These are phyloP conservation scores for Neurospora hispaniola DNA, from an alignment of 495 filamentous ascomycete species.

Conservation along the genomic window DNA sequence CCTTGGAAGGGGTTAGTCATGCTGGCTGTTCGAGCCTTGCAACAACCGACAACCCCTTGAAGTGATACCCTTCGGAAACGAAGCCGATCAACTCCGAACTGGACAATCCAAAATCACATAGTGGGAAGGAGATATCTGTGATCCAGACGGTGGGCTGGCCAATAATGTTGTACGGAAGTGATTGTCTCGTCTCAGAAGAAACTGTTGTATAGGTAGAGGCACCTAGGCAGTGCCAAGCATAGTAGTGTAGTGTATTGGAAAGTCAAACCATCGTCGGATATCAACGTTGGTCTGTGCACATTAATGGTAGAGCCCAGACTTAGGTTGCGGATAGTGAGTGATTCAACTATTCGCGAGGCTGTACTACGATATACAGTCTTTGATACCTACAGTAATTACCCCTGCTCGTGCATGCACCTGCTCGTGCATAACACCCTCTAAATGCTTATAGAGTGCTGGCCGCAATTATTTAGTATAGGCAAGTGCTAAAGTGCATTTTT, in stretches of 20 bases:
- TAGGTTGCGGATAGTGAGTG: not conserved
- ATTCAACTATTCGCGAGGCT: not conserved
- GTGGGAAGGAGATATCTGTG: not conserved
- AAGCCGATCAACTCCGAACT: not conserved
- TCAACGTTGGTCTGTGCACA: not conserved
- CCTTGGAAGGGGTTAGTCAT: not conserved
- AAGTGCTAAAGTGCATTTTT: no score
- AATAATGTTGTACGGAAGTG: not conserved
- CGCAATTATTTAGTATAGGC: no score
- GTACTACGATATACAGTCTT: not conserved
- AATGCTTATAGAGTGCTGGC: no score
- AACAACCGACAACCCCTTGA: slow-evolving; percentile 6
- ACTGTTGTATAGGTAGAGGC: not conserved
- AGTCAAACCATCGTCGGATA: not conserved
- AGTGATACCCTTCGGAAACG: not conserved
- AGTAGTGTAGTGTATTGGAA: not conserved
- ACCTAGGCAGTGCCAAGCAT: no score
- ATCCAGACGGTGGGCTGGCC: not conserved
- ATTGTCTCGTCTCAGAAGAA: not conserved
- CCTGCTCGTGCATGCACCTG: no score
- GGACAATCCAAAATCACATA: not conserved
- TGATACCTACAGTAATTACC: no score
- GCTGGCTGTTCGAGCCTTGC: slow-evolving; percentile 6
- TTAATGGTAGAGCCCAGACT: not conserved
- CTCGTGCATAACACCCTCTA: no score